Evolutionary conservation across 768 basidiomycete genomes (phyloP).

Genomic region (Phaeolepiota aurea): DNA sequence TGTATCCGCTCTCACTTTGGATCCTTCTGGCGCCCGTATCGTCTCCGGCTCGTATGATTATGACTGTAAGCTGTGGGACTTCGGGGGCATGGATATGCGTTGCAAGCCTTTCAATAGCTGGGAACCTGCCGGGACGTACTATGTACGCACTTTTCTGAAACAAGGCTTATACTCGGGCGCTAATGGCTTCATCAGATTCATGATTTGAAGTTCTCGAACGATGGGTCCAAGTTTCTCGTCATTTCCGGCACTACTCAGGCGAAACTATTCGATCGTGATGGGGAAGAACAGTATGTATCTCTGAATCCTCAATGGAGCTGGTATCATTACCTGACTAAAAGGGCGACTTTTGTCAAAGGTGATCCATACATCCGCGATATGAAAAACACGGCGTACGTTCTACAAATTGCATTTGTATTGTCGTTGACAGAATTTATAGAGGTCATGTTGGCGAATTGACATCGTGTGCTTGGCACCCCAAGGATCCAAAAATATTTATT

Average conservation of each 20-base stretch:
- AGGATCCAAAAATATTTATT: constrained; percentile 75
- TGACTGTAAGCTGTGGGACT: constrained; percentile 98
- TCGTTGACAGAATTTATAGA: constrained; percentile 27
- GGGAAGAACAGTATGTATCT: constrained; percentile 77
- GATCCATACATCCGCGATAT: constrained; percentile 98
- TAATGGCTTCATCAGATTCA: constrained; percentile 51
- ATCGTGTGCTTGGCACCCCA: constrained; percentile 90
- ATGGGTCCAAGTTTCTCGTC: constrained; percentile 79
- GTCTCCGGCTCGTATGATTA: constrained; percentile 94
- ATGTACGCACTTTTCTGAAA: constrained; percentile 38
- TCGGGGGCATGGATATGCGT: constrained; percentile 90
- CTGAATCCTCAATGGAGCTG: constrained; percentile 11
- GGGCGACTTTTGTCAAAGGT: constrained; percentile 82
- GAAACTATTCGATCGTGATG: constrained; percentile 87
- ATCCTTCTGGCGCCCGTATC: constrained; percentile 90
- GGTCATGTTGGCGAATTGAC: constrained; percentile 93
- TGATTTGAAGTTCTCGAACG: constrained; percentile 83
- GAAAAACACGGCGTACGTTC: constrained; percentile 90
- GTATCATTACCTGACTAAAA: constrained; percentile 47
- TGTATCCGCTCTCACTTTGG: constrained; percentile 84
- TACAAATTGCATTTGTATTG: constrained; percentile 5
- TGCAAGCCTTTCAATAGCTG: constrained; percentile 95
- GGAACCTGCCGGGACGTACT: constrained; percentile 91
- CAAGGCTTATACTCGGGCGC: background rate
- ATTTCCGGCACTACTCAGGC: constrained; percentile 85